Evolutionary conservation across 1,139 yeast species (phyloP), one percentile per base, ranked within the genome.

Genomic region (Protomyces macrosporus): DNA sequence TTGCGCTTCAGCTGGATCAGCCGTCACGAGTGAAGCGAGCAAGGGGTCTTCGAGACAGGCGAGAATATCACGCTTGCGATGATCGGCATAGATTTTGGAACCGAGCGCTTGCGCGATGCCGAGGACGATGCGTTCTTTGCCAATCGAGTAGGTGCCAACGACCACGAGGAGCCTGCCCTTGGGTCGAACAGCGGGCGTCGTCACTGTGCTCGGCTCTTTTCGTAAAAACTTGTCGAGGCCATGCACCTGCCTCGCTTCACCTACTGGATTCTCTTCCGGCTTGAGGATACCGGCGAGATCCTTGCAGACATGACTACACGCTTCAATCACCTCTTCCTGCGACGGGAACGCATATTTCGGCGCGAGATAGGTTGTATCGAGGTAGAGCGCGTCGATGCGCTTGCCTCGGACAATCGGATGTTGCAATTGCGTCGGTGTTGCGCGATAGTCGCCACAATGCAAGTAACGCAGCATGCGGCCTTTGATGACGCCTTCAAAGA

Each of bases 381-480:
- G 79, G 71, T 88, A 90, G 0, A 88, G 80, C 64, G 79, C 80
- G 69, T 88, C 85, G 14, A 85, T 75, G 10, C 71, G 75, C 63
- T 76, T 77, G 34, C 65, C 66, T 30, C 48, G 55, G 12, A 70
- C 50, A 6, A 59, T 32, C 7, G 71, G 69, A 48, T 70, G 69
- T 40, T 35, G 40, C 12, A 70, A 34, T 23, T 70, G 63, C 73
- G 73, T 36, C 65, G 64, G 60, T 78, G 81, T 81, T 10, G 90
- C 91, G 65, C 98, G 77, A 70, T 91, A 93, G 74, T 93, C 98
- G 4, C 98, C 98, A 64, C 97, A 90, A 73, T 93, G 98, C 45
- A 93, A 74, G 0, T 64, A 65, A 10, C 67, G 63, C 34, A 60
- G 39, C 5, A 14, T 36, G 33, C 55, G 53, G 6, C 82, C 78